These are phyloP conservation scores for Candida ulmi DNA, from an alignment of 805 yeast species.

Conservation along the genomic window DNA sequence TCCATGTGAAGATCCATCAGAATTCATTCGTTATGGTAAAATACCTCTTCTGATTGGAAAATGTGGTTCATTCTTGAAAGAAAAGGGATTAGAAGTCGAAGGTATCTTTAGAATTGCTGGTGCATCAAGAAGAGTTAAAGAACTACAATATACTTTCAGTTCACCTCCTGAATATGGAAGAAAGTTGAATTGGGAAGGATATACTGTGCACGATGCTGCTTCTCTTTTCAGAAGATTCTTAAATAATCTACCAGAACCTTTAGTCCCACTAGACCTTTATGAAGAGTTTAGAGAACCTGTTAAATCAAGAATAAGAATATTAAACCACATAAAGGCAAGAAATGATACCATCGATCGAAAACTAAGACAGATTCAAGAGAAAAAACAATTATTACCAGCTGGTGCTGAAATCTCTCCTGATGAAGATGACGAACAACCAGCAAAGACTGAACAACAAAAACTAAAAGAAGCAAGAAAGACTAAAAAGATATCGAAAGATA, in stretches of 20 bases:
- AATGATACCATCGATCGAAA: constrained; percentile 37
- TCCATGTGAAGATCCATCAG: constrained; percentile 49
- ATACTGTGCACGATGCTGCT: constrained; percentile 95
- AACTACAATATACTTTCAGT: constrained; percentile 77
- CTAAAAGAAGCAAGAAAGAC: constrained; percentile 32
- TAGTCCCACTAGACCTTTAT: constrained; percentile 74
- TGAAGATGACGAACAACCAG: constrained; percentile 13
- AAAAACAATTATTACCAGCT: constrained; percentile 7
- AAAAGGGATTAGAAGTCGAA: constrained; percentile 70
- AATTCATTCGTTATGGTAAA: constrained; percentile 72
- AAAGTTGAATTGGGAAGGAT: constrained; percentile 82
- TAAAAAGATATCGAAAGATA: constrained; percentile 56
- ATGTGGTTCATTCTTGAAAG: constrained; percentile 83
- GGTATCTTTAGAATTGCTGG: constrained; percentile 96
- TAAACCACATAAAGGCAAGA: constrained; percentile 59
- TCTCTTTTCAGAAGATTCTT: constrained; percentile 80
- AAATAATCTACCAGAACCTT: constrained; percentile 86
- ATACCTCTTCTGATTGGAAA: constrained; percentile 95
- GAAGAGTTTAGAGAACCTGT: constrained; percentile 77
- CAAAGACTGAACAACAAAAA: constrained; percentile 24
- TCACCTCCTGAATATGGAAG: constrained; percentile 88
- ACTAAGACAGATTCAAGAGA: constrained; percentile 24
- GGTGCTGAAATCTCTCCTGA: constrained; percentile 7
- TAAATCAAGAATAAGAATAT: constrained; percentile 53
- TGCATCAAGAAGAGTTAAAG: constrained; percentile 79